Evolutionary conservation across 306 rosid species (phyloP), one percentile per base, ranked within the genome.

Genomic region (Quillaja saponaria): DNA sequence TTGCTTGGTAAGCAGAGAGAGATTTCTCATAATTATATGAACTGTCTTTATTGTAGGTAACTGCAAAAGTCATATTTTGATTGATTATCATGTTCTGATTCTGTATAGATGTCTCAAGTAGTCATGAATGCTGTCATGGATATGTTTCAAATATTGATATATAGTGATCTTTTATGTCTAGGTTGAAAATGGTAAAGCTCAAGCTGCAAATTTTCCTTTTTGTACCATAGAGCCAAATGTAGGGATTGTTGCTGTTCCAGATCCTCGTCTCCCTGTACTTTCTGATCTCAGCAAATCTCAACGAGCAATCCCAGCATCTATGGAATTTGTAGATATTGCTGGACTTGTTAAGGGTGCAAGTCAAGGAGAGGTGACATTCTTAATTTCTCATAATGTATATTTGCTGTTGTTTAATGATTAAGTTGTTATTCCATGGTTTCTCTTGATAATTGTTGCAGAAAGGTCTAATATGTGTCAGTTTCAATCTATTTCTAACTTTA

Each of bases 111-210:
- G 52, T 49, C 28, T 48, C n/a, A n/a, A 52, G 42, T 35, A 19
- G 58, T 66, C 72, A 49, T 51, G 7, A 31, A 34, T 54, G 59
- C 46, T 58, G 38, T 49, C 25, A 34, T 76, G 31, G n/a, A n/a
- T n/a, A 53, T 25, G 13, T 58, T 50, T 40, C 49, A 35, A 25
- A 62, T 64, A 37, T 63, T 69, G 56, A 75, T 38, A 46, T 58
- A 13, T 66, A 25, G 48, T 46, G 71, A n/a, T 69, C 46, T 66
- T 59, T 20, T 48, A 11, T 71, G 49, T 72, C 78, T 76, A 92
- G 99, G 99, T 92, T 35, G 99, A 89, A 79, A 92, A 86, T 71
- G 99, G 99, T 33, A 92, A 85, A 79, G 99, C 99, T 65, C 96
- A 92, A 84, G 98, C 98, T 62, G 98, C 95, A 58, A 88, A 92